Conservation (phyloP, 2,329 filamentous ascomycete species). For the Botrytis medusae region DNA sequence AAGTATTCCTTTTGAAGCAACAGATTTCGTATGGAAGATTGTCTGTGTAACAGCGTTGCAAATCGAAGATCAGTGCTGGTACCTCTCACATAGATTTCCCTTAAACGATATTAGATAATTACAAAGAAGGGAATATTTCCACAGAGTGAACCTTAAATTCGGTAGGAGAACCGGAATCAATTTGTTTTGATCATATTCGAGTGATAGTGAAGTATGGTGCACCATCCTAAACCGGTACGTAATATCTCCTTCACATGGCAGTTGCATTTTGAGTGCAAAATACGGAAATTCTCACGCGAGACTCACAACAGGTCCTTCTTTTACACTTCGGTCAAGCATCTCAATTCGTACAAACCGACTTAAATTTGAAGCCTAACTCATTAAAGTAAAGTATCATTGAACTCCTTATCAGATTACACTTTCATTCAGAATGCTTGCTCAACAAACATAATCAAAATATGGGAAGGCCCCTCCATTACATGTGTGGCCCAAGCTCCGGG, state of each 20-base stretch:
- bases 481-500: constrained; percentile 8
- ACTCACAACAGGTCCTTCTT: background rate
- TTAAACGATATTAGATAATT: background rate
- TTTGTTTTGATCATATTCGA: background rate
- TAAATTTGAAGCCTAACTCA: background rate
- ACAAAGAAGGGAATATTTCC: background rate
- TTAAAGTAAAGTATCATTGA: background rate
- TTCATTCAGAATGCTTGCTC: background rate
- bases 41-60: background rate
- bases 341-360: background rate
- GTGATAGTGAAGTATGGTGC: background rate
- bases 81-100: background rate
- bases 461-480: background rate
- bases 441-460: background rate
- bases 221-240: background rate
- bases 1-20: background rate
- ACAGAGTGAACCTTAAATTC: background rate
- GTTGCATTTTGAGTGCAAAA: background rate
- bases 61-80: background rate
- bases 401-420: background rate
- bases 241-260: background rate
- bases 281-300: background rate
- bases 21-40: background rate
- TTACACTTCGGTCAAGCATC: background rate
- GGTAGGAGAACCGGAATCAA: constrained; percentile 10